Conservation (phyloP, 2,329 filamentous ascomycete species). For the Trichoderma atrobrunneum region DNA sequence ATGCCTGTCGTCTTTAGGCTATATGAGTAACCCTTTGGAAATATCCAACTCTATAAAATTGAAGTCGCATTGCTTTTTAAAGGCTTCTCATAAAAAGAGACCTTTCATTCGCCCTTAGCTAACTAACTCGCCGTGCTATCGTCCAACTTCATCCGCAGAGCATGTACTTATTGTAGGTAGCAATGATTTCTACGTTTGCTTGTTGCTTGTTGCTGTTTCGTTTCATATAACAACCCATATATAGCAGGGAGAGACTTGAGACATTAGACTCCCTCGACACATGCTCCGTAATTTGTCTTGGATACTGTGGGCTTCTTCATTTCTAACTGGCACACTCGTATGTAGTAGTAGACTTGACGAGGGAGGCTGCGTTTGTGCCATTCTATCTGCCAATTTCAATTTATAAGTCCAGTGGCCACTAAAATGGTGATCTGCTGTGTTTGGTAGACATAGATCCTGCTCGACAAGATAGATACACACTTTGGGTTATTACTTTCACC, state of each 20-base stretch:
- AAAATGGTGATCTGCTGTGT: no score
- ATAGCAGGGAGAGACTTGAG: not conserved
- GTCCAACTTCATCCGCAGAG: not conserved
- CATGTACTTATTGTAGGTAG: not conserved
- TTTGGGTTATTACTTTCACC: not conserved
- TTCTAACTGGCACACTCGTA: not conserved
- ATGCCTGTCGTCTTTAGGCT: not conserved
- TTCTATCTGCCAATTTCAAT: no score
- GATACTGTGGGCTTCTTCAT: not conserved
- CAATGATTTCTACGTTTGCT: not conserved
- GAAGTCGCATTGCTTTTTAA: rapidly evolving
- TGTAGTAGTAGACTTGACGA: not conserved
- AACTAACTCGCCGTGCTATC: not conserved
- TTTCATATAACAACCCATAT: not conserved
- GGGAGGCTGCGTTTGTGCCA: not conserved
- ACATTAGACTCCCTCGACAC: not conserved
- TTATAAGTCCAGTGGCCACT: not conserved
- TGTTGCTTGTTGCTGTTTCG: not conserved
- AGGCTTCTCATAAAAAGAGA: not conserved
- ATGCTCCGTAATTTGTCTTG: not conserved
- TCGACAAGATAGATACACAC: not conserved
- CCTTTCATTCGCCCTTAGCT: not conserved
- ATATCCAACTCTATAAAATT: not conserved
- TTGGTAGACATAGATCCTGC: no score
- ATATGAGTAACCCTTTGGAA: not conserved